Evolutionary conservation across 306 rosid species (phyloP).

Genomic region (Rosa persica): DNA sequence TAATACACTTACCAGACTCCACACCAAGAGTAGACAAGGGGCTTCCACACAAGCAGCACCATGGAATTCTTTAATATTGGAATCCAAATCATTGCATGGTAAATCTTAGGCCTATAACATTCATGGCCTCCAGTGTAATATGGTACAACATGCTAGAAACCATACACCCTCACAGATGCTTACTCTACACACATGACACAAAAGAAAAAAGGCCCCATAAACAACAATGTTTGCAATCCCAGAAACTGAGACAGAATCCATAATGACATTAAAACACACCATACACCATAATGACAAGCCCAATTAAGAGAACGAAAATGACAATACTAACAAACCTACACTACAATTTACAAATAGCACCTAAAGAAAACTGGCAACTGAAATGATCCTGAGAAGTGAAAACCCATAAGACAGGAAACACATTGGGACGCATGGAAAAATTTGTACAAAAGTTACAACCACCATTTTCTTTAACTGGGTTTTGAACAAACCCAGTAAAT

Average conservation of each 20-base stretch:
- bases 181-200: conserved; percentile 7
- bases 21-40: neutral
- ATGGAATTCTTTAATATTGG: neutral
- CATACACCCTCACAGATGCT: conserved; percentile 17
- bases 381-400: too few species aligned
- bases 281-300: neutral
- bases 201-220: neutral
- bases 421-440: neutral
- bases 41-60: conserved; percentile 8
- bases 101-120: neutral
- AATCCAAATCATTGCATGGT: conserved; percentile 10
- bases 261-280: neutral
- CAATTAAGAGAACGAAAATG: too few species aligned
- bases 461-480: too few species aligned
- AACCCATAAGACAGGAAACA: neutral
- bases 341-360: too few species aligned
- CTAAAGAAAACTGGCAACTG: too few species aligned
- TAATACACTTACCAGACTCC: neutral
- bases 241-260: neutral
- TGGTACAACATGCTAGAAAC: conserved; percentile 5
- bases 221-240: neutral
- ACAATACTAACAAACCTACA: too few species aligned
- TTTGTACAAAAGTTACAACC: neutral
- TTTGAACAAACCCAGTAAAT: neutral
- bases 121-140: conserved; percentile 2